Evolutionary conservation across 129 eudicot genomes (phyloP).

Genomic region (Erigeron canadensis): DNA sequence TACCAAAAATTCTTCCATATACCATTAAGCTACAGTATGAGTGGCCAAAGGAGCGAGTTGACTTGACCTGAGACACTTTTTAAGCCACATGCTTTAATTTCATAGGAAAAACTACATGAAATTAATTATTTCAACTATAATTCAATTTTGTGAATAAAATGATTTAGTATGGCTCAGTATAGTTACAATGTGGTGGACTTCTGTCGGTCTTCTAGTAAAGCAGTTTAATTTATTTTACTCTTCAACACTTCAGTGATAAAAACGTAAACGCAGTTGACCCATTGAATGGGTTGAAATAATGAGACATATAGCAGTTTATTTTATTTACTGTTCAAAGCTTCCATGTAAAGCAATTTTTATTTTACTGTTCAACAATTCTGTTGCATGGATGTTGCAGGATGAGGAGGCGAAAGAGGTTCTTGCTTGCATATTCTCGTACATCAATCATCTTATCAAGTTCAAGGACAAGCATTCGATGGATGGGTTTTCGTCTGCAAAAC

Average conservation of each 20-base stretch:
- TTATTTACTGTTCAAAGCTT: too few species aligned
- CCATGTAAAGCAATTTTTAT: too few species aligned
- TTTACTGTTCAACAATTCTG: background rate
- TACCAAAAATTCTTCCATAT: background rate
- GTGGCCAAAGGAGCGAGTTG: background rate
- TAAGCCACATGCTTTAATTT: background rate
- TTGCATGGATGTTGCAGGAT: conserved; percentile 41
- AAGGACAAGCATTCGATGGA: conserved; percentile 67
- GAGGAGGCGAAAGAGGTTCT: conserved; percentile 45
- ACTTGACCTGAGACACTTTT: background rate
- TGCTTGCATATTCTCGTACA: conserved; percentile 73
- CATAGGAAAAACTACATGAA: background rate
- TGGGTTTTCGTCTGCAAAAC: conserved; percentile 48
- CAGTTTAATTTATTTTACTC: background rate
- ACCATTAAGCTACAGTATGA: background rate
- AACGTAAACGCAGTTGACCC: background rate
- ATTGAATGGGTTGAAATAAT: background rate
- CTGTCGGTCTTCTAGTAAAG: background rate
- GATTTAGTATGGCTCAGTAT: background rate
- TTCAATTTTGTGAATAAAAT: background rate
- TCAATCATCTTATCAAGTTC: conserved; percentile 72
- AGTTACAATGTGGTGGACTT: background rate
- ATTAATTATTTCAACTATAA: background rate
- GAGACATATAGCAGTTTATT: too few species aligned
- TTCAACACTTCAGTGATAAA: background rate